Percentiles rank a stretch among this genome's conserved stretches.
These are phyloP conservation scores for Cryptosporidium andersoni DNA, from an alignment of 169 alveolate genomes.

Conservation along the genomic window DNA sequence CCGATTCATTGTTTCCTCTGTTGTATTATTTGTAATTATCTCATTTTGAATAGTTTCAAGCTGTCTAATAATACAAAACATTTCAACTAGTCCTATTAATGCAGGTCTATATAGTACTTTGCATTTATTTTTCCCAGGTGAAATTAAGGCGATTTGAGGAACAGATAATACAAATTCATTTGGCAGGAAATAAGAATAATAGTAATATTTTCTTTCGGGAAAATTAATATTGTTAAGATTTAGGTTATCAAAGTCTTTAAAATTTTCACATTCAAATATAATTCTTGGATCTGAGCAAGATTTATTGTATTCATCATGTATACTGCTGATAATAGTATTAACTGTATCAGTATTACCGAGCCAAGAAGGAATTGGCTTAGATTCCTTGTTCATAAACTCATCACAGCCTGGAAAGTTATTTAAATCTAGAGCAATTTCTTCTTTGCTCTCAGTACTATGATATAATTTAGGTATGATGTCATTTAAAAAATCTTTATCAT, in stretches of 20 bases:
- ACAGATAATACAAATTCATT: conserved; percentile 40
- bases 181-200: conserved; percentile 46
- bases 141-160: conserved; percentile 48
- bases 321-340: conserved; percentile 25
- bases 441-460: background rate
- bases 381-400: conserved; percentile 15
- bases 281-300: conserved; percentile 9
- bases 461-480: background rate
- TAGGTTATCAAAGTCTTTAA: no score
- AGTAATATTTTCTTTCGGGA: background rate
- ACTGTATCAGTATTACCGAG: conserved; percentile 31
- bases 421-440: background rate
- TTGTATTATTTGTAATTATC: no score
- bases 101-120: conserved; percentile 44
- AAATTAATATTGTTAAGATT: background rate
- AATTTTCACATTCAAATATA: background rate
- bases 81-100: conserved; percentile 50
- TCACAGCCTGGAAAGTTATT: background rate
- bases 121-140: conserved; percentile 9
- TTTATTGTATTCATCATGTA: conserved; percentile 3
- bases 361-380: conserved; percentile 60
- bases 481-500: background rate
- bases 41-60: no score
- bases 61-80: conserved; percentile 5
- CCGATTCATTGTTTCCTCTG: no score